phyloP scores from a whole-genome alignment of 441 rosid genomes.

The Gossypium laxum region DNA sequence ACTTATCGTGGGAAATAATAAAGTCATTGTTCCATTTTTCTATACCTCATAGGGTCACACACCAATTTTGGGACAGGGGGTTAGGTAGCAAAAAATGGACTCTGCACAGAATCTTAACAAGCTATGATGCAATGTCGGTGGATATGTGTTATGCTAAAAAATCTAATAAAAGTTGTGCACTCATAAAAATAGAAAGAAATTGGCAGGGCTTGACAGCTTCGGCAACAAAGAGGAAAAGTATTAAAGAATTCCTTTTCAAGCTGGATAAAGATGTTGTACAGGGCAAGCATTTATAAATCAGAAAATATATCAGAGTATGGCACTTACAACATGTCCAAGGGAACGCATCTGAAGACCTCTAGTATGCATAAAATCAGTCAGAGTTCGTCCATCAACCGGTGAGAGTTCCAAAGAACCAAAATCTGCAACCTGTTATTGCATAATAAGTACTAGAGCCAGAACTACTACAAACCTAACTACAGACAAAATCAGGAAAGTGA shows the following conservation, averaged over 20 bases:
- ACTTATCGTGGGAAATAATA: neutral
- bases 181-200: neutral
- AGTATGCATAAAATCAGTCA: conserved; percentile 71
- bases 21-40: neutral
- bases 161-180: neutral
- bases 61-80: neutral
- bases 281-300: conserved; percentile 1
- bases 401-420: conserved; percentile 59
- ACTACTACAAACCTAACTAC: conserved; percentile 11
- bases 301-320: conserved; percentile 14
- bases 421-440: conserved; percentile 41
- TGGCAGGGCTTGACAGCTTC: neutral
- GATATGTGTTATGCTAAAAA: neutral
- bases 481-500: conserved; percentile 11
- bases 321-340: conserved; percentile 60
- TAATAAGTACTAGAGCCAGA: conserved; percentile 18
- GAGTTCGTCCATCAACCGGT: conserved; percentile 66
- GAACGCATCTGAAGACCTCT: conserved; percentile 72
- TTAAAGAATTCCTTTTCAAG: neutral
- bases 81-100: conserved; percentile 5
- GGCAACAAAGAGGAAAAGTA: neutral
- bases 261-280: neutral
- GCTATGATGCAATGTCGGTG: neutral
- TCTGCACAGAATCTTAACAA: neutral
- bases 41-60: neutral